Evolutionary conservation across 192 early-diverging fungal genomes (phyloP).

Genomic region (Chytriomyces confervae): DNA sequence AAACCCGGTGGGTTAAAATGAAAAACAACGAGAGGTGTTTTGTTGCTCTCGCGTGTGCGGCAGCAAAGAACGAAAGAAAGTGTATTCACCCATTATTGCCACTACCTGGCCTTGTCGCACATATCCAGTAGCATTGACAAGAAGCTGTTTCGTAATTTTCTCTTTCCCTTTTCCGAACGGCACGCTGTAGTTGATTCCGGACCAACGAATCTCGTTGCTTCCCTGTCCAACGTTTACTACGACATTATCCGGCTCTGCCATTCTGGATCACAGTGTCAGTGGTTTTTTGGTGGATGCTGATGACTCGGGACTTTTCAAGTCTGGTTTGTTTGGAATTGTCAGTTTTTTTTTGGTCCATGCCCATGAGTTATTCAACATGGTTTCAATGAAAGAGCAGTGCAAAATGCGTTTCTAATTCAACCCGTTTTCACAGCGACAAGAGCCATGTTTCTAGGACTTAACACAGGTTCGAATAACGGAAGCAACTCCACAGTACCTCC

Average conservation of each 20-base stretch:
- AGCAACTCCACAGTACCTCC: slow-evolving; percentile 43
- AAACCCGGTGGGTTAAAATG: neutral
- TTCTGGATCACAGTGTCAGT: no score
- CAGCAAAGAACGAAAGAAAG: no score
- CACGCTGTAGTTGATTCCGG: slow-evolving; percentile 13
- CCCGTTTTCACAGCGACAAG: slow-evolving; percentile 57
- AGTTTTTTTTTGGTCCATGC: no score
- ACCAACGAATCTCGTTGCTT: slow-evolving; percentile 30
- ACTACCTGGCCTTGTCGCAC: slow-evolving; percentile 45
- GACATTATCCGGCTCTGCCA: no score
- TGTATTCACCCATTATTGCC: slow-evolving; percentile 47
- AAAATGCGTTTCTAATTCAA: neutral
- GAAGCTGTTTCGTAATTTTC: slow-evolving; percentile 5
- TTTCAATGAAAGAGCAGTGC: no score
- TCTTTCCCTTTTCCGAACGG: slow-evolving; percentile 27
- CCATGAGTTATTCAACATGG: no score
- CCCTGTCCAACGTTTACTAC: no score
- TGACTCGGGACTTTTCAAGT: no score
- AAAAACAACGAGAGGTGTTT: no score
- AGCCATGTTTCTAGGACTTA: slow-evolving; percentile 71
- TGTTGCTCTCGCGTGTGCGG: no score
- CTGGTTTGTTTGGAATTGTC: no score
- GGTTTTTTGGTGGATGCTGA: no score
- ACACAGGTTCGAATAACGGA: slow-evolving; percentile 68
- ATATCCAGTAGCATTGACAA: slow-evolving; percentile 29